phyloP scores from a whole-genome alignment of 331 rosid genomes.

The Pyrus hybrid region DNA sequence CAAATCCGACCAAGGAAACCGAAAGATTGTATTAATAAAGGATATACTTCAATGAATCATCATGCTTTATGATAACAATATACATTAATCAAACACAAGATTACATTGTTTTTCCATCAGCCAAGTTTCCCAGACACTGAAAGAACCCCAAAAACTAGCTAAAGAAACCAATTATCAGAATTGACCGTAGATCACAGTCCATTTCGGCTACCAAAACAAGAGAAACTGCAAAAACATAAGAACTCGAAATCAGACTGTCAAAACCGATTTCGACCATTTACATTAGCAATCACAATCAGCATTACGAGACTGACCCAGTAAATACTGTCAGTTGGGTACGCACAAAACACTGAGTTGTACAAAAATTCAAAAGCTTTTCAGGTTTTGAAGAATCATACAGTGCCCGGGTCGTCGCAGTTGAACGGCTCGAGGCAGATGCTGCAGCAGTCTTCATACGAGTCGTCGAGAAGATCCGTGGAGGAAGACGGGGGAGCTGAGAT shows the following conservation, averaged over 20 bases:
- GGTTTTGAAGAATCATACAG: constrained; percentile 38
- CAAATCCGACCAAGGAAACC: not conserved
- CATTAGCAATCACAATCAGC: not conserved
- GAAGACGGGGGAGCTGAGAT: constrained; percentile 24
- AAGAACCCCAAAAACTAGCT: not conserved
- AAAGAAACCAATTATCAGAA: not conserved
- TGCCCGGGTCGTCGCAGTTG: constrained; percentile 54
- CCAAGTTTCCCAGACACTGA: not conserved
- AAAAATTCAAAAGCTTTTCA: not conserved
- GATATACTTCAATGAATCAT: not conserved
- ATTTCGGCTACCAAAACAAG: not conserved
- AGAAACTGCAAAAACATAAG: not conserved
- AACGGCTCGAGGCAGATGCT: constrained; percentile 88
- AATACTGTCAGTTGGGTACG: not conserved
- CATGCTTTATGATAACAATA: not conserved
- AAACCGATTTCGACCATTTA: not conserved
- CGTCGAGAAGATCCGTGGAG: constrained; percentile 35
- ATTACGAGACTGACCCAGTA: not conserved
- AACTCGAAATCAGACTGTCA: not conserved
- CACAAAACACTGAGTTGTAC: not conserved
- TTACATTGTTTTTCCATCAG: not conserved
- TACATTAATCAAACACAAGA: not conserved
- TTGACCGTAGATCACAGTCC: not conserved
- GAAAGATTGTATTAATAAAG: not conserved
- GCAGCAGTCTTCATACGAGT: constrained; percentile 60